Conservation (phyloP, 768 basidiomycete species). For the Trametes villosa region DNA sequence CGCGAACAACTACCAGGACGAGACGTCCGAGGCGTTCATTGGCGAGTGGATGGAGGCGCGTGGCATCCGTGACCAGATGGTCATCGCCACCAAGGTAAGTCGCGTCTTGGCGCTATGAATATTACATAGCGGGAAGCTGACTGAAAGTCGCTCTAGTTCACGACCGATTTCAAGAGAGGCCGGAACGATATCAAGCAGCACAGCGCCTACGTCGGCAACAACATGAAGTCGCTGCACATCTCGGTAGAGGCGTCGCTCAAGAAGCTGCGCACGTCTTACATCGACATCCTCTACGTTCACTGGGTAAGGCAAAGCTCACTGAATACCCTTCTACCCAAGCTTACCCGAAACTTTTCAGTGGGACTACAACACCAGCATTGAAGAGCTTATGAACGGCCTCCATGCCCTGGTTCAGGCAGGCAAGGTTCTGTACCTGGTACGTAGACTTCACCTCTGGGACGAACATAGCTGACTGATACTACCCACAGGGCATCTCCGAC, state of each 20-base stretch:
- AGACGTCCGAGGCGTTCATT: conserved; percentile 42
- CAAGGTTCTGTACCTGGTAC: conserved; percentile 48
- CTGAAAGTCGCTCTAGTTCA: no score
- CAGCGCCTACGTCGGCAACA: no score
- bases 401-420: conserved; percentile 45
- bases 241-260: conserved; percentile 42
- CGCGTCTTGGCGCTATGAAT: no score
- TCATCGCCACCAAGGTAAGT: conserved; percentile 39
- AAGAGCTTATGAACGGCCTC: conserved; percentile 46
- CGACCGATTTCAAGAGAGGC: conserved; percentile 30
- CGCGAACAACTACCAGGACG: conserved; percentile 40
- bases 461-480: not conserved
- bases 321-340: not conserved
- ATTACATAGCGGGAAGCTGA: no score
- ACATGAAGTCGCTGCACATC: conserved; percentile 38
- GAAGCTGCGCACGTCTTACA: conserved; percentile 60
- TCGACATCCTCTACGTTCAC: no score
- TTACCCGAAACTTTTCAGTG: conserved; percentile 23
- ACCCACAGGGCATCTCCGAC: conserved; percentile 31
- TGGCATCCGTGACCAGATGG: conserved; percentile 43
- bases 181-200: conserved; percentile 29
- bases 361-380: no score
- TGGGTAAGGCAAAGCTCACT: conserved; percentile 10
- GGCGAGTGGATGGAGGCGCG: conserved; percentile 47
- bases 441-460: not conserved